Conservation (phyloP, 2,329 filamentous ascomycete genomes). For the Sarocladium oryzae region DNA sequence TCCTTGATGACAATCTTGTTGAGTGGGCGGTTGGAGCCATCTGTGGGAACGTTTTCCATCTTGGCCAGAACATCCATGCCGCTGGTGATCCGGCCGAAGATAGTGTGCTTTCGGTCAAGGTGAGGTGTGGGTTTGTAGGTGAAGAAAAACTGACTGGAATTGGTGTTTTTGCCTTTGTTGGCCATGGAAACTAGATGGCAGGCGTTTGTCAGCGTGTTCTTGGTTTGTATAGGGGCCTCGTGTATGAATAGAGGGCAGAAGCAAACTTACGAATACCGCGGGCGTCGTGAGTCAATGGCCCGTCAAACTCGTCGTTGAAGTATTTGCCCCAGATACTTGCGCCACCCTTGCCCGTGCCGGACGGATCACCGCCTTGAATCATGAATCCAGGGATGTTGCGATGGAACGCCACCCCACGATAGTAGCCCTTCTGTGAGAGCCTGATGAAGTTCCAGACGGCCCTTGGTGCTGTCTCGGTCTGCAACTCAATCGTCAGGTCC, state of each 20-base stretch:
- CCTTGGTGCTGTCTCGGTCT: conserved; percentile 83
- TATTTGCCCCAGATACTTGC: conserved; percentile 89
- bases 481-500: conserved; percentile 79
- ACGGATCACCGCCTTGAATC: conserved; percentile 95
- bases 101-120: conserved; percentile 92
- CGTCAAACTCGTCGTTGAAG: conserved; percentile 90
- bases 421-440: conserved; percentile 84
- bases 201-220: not conserved
- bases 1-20: conserved; percentile 77
- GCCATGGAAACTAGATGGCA: conserved; percentile 64
- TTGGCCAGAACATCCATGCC: conserved; percentile 64
- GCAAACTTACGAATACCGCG: conserved; percentile 53
- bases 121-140: conserved; percentile 80
- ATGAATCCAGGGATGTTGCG: conserved; percentile 95
- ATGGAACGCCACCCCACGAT: conserved; percentile 78
- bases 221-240: not conserved
- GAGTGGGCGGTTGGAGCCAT: conserved; percentile 67
- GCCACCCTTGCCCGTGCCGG: conserved; percentile 86
- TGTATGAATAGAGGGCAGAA: not conserved
- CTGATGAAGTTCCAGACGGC: conserved; percentile 97
- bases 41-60: conserved; percentile 72
- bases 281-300: conserved; percentile 74
- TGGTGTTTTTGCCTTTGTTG: conserved; percentile 97
- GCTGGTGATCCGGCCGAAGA: conserved; percentile 81
- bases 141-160: conserved; percentile 92